A percentile compares a stretch with the other conserved stretches of the same genome.
These are phyloP conservation scores for Centrapalus pauciflorus DNA, from an alignment of 129 eudicot genomes.

Conservation along the genomic window DNA sequence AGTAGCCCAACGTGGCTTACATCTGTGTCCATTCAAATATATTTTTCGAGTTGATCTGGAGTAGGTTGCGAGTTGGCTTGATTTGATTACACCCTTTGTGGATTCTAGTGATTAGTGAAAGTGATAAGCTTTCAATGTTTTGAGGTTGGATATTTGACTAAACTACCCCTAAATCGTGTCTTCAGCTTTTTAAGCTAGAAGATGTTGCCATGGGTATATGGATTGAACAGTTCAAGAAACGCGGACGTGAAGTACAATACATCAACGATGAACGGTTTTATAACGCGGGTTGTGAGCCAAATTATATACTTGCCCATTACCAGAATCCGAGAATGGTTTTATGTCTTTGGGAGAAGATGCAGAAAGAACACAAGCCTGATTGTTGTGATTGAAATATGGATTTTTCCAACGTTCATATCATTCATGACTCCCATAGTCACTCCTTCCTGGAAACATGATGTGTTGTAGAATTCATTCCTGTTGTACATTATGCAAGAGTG, in stretches of 20 bases:
- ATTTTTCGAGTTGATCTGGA: too few relatives aligned
- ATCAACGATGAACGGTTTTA: slow-evolving; percentile 60
- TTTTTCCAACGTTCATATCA: not conserved
- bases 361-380: slow-evolving; percentile 66
- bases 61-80: too few relatives aligned
- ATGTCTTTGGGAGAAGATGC: slow-evolving; percentile 90
- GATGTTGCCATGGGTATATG: slow-evolving; percentile 98
- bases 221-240: slow-evolving; percentile 53
- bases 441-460: not conserved
- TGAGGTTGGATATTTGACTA: not conserved
- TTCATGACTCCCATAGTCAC: not conserved
- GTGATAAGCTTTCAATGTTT: not conserved
- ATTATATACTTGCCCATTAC: slow-evolving; percentile 93
- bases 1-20: too few relatives aligned
- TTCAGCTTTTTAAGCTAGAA: slow-evolving; percentile 81
- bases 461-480: not conserved
- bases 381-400: slow-evolving; percentile 60
- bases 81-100: too few relatives aligned
- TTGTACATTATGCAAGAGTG: slow-evolving; percentile 2
- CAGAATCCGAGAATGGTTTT: slow-evolving; percentile 87
- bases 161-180: not conserved
- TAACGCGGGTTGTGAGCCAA: slow-evolving; percentile 76
- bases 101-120: not conserved
- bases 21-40: too few relatives aligned
- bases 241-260: slow-evolving; percentile 53